Evolutionary conservation across 495 filamentous ascomycete genomes (phyloP).

Genomic region (Penicillium subrubescens): DNA sequence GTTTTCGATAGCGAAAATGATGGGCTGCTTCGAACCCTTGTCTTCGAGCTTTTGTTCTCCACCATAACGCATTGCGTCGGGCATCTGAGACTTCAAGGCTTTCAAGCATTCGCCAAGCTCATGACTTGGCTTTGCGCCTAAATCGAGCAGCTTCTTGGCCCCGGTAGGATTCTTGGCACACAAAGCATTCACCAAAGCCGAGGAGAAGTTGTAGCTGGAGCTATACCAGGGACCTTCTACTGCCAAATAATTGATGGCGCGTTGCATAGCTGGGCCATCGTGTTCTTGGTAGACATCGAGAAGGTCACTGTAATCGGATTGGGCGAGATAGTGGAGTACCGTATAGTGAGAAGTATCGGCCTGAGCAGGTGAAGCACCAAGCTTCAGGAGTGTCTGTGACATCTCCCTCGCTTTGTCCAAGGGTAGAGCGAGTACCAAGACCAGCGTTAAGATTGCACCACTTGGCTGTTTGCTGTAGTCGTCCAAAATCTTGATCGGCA

Average conservation of each 20-base stretch:
- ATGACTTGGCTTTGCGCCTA: constrained; percentile 44
- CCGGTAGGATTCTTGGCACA: constrained; percentile 29
- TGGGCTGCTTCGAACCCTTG: constrained; percentile 52
- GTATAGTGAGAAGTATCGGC: constrained; percentile 62
- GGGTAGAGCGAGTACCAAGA: constrained; percentile 58
- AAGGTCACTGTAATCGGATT: constrained; percentile 46
- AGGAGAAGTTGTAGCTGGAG: constrained; percentile 14
- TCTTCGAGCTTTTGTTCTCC: constrained; percentile 44
- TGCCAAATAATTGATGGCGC: constrained; percentile 64
- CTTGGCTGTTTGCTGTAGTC: constrained; percentile 44
- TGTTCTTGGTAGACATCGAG: constrained; percentile 58
- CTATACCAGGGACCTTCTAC: constrained; percentile 20
- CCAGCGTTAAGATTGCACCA: constrained; percentile 64
- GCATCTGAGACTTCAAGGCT: constrained; percentile 22
- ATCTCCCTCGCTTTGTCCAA: constrained; percentile 61
- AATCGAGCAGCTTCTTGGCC: constrained; percentile 46
- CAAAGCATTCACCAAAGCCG: constrained; percentile 52
- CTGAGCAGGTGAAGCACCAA: constrained; percentile 74
- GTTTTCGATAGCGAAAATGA: constrained; percentile 57
- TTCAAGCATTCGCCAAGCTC: constrained; percentile 47
- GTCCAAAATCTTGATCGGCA: constrained; percentile 66
- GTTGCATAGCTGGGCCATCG: constrained; percentile 61
- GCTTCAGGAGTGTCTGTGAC: constrained; percentile 60
- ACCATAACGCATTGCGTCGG: background rate
- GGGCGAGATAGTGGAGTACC: constrained; percentile 59